A percentile compares a stretch with the other conserved stretches of the same genome.
phyloP scores from a whole-genome alignment of 495 filamentous ascomycete genomes.

The Cairneyella variabilis region DNA sequence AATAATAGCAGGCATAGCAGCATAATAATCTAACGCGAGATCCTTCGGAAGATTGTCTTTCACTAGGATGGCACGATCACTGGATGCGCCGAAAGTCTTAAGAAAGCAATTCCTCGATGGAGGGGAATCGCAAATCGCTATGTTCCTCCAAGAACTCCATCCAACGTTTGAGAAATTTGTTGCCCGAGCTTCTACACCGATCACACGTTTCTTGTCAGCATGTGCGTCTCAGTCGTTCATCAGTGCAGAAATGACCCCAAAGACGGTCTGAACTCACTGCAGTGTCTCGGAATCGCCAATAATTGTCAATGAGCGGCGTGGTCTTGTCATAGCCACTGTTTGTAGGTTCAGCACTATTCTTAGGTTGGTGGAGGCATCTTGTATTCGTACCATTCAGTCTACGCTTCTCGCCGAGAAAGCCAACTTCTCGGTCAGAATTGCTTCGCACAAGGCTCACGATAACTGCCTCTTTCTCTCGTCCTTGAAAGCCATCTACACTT shows the following conservation, averaged over 20 bases:
- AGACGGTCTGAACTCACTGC: slow-evolving; percentile 23
- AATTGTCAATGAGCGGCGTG: slow-evolving; percentile 83
- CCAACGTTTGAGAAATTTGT: slow-evolving; percentile 80
- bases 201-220: slow-evolving; percentile 21
- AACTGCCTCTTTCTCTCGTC: slow-evolving; percentile 93
- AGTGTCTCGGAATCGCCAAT: slow-evolving; percentile 88
- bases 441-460: slow-evolving; percentile 88
- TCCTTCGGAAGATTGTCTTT: neutral
- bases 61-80: too few relatives aligned
- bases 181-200: slow-evolving; percentile 59
- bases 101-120: neutral
- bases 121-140: slow-evolving; percentile 78
- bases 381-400: slow-evolving; percentile 71
- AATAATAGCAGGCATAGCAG: slow-evolving; percentile 11
- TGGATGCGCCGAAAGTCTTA: neutral
- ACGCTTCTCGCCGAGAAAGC: slow-evolving; percentile 91
- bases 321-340: slow-evolving; percentile 90
- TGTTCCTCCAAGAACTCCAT: slow-evolving; percentile 84
- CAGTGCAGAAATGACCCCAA: neutral
- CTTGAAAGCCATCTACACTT: slow-evolving; percentile 96
- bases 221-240: slow-evolving; percentile 3
- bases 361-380: neutral
- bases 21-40: slow-evolving; percentile 1
- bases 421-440: slow-evolving; percentile 81
- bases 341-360: slow-evolving; percentile 4